These are phyloP conservation scores for Madurella fahalii DNA, from an alignment of 2,329 filamentous ascomycete species.

Conservation along the genomic window DNA sequence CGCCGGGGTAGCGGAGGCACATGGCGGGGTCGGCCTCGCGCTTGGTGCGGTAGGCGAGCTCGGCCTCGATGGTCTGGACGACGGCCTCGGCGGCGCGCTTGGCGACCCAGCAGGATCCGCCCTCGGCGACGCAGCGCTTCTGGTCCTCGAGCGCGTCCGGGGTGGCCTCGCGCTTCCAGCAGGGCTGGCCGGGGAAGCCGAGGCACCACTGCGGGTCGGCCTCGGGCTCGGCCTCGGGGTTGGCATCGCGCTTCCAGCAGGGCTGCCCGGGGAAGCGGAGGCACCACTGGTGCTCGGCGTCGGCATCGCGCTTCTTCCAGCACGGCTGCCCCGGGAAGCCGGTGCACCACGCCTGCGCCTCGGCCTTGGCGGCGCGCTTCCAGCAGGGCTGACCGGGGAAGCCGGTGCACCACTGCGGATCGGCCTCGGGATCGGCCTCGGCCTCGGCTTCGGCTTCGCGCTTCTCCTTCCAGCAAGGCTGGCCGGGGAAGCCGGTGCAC, in stretches of 20 bases:
- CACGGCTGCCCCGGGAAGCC: conserved; percentile 38
- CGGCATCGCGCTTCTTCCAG: conserved; percentile 30
- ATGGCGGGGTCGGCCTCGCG: conserved; percentile 25
- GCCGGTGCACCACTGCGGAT: conserved; percentile 31
- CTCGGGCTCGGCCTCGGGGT: background rate
- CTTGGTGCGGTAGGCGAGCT: conserved; percentile 25
- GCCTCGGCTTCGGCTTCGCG: conserved; percentile 20
- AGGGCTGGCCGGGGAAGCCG: conserved; percentile 30
- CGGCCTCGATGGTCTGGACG: conserved; percentile 28
- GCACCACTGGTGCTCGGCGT: conserved; percentile 24
- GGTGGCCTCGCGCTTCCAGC: conserved; percentile 33
- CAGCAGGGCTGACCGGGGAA: conserved; percentile 39
- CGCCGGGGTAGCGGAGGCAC: conserved; percentile 35
- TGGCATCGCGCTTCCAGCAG: conserved; percentile 31
- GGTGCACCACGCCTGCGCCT: conserved; percentile 27
- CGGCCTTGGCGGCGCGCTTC: conserved; percentile 5
- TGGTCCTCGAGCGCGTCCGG: conserved; percentile 23
- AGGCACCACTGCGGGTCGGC: conserved; percentile 30
- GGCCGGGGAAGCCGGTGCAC: conserved; percentile 35
- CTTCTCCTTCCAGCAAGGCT: conserved; percentile 33
- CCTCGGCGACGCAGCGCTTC: conserved; percentile 27
- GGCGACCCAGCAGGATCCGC: conserved; percentile 41
- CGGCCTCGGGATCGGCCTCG: conserved; percentile 18
- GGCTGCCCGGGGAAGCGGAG: conserved; percentile 34
- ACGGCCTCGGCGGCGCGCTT: conserved; percentile 38